Percentiles rank a stretch among this genome's conserved stretches.
phyloP scores from a whole-genome alignment of 2,329 filamentous ascomycete genomes.

The Cladophialophora psammophila region DNA sequence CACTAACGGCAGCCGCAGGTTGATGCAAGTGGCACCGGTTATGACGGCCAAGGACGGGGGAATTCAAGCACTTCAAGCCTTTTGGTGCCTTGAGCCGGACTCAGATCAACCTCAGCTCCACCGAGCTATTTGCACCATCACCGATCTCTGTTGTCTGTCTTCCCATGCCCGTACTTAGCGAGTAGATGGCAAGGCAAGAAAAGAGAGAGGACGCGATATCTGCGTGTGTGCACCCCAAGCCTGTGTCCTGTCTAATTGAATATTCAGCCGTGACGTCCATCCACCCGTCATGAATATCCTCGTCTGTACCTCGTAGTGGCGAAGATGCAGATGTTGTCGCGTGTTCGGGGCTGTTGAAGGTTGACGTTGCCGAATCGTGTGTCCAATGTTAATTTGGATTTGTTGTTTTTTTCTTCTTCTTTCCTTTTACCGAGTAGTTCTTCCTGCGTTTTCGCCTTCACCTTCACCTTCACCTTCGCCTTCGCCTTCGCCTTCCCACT shows the following conservation, averaged over 20 bases:
- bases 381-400: background rate
- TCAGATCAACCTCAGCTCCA: slow-evolving; percentile 9
- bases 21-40: slow-evolving; percentile 2
- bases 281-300: background rate
- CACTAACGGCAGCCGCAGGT: background rate
- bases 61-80: background rate
- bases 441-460: background rate
- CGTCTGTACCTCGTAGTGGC: background rate
- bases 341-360: no score
- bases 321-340: background rate
- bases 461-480: no score
- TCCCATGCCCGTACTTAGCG: background rate
- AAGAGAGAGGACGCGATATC: background rate
- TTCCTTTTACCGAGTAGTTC: no score
- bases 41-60: background rate
- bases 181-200: background rate
- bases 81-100: no score
- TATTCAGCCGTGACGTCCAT: no score
- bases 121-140: background rate
- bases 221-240: background rate
- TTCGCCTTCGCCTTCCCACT: background rate
- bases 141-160: background rate
- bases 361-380: no score
- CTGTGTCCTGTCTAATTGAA: background rate
- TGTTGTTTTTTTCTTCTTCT: background rate